phyloP scores from a whole-genome alignment of 257 asterid species.

The Solanum clarkiae region DNA sequence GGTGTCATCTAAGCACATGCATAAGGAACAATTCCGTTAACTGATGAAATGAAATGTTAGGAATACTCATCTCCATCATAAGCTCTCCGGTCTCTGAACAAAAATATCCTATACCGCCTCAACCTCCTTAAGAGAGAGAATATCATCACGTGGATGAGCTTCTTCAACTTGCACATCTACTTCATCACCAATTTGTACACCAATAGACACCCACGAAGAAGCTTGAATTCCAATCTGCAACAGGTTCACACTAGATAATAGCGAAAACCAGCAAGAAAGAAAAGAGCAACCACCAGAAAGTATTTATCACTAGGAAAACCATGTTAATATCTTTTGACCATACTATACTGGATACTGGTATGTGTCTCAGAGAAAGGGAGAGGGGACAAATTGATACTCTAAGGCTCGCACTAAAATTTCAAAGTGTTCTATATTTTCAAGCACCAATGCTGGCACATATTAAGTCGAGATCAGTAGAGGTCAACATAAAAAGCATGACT shows the following conservation, averaged over 20 bases:
- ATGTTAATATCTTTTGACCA: not conserved
- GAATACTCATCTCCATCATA: not conserved
- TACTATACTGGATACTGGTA: not conserved
- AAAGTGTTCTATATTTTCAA: not conserved
- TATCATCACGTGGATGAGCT: slow-evolving; percentile 87
- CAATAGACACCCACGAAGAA: slow-evolving; percentile 67
- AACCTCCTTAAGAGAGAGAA: slow-evolving; percentile 60
- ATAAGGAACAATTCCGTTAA: not conserved
- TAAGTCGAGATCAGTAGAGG: not conserved
- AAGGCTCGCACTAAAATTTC: not conserved
- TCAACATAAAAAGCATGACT: not conserved
- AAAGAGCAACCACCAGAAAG: not conserved
- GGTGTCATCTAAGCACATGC: not conserved
- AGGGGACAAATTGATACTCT: not conserved
- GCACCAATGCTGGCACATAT: not conserved
- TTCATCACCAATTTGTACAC: slow-evolving; percentile 73
- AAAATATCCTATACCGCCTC: not conserved
- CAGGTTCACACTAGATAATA: not conserved
- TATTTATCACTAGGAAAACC: not conserved
- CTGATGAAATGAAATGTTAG: not conserved
- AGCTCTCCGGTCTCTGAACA: not conserved
- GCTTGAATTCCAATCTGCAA: slow-evolving; percentile 81
- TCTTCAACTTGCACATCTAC: slow-evolving; percentile 68
- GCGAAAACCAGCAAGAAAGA: not conserved
- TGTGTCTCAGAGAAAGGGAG: not conserved